A percentile compares a stretch with the other conserved stretches of the same genome.
Conservation (phyloP, 1,284 basidiomycete species). For the Calocybe gambosa region DNA sequence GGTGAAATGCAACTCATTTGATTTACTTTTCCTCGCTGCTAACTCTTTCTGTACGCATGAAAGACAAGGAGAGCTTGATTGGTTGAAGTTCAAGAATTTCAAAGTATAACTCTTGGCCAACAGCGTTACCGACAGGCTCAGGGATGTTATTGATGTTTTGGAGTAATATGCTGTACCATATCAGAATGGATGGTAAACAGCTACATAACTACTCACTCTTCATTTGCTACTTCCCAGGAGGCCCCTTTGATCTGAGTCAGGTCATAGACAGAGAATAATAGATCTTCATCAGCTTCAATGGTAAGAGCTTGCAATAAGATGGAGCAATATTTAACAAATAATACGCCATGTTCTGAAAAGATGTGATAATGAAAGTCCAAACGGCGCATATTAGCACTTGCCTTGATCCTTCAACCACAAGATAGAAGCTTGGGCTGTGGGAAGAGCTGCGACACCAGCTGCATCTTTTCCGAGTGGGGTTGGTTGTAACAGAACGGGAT, state of each 20-base stretch:
- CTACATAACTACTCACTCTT: conserved; percentile 52
- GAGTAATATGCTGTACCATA: conserved; percentile 60
- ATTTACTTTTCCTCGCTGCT: conserved; percentile 87
- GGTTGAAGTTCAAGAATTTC: conserved; percentile 98
- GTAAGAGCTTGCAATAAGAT: conserved; percentile 93
- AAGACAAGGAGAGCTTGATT: conserved; percentile 88
- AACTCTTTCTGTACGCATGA: conserved; percentile 93
- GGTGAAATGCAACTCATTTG: neutral
- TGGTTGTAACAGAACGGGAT: conserved; percentile 94
- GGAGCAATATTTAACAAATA: conserved; percentile 97
- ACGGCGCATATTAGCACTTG: conserved; percentile 22
- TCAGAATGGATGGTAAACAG: conserved; percentile 3
- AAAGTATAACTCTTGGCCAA: conserved; percentile 86
- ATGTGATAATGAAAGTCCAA: neutral
- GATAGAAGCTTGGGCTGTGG: conserved; percentile 85
- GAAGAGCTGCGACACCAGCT: conserved; percentile 77
- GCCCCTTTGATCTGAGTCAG: conserved; percentile 89
- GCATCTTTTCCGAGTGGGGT: conserved; percentile 86
- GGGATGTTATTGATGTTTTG: conserved; percentile 71
- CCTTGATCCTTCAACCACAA: conserved; percentile 93
- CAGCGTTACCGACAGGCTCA: conserved; percentile 65
- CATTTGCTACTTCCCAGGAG: conserved; percentile 74
- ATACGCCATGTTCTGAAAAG: conserved; percentile 85
- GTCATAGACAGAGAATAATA: conserved; percentile 90
- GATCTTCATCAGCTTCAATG: conserved; percentile 95